A percentile compares a stretch with the other conserved stretches of the same genome.
phyloP scores from a whole-genome alignment of 441 rosid species.

The Rhodomyrtus psidioides region DNA sequence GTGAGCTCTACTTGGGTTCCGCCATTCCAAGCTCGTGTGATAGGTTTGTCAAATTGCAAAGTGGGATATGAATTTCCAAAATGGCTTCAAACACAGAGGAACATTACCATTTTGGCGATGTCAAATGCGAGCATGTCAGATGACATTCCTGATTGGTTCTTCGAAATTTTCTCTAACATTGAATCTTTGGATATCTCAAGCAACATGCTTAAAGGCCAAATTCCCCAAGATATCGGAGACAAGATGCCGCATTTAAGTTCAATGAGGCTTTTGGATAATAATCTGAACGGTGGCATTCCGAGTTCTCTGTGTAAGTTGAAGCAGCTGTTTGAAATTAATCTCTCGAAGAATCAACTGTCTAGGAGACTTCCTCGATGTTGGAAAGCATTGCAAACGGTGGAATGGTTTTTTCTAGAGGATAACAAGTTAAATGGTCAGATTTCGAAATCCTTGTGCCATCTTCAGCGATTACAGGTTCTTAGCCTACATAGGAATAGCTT shows the following conservation, averaged over 20 bases:
- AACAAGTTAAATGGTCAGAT: background rate
- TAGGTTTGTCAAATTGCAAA: accelerated
- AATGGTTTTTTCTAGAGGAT: accelerated
- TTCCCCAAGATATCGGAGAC: background rate
- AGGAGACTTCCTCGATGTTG: background rate
- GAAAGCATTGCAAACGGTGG: accelerated
- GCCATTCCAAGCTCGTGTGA: accelerated
- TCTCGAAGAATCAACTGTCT: background rate
- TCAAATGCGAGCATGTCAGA: background rate
- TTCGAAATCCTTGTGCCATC: background rate
- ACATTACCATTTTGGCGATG: accelerated
- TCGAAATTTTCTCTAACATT: background rate
- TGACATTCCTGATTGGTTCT: background rate
- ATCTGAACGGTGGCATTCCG: background rate
- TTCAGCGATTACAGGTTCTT: accelerated
- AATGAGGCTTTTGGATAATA: constrained; percentile 26
- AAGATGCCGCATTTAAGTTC: background rate
- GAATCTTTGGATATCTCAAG: accelerated
- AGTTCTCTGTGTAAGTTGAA: background rate
- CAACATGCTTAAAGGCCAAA: background rate
- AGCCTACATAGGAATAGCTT: background rate
- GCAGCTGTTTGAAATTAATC: accelerated
- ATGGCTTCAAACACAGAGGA: background rate
- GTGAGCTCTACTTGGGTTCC: background rate
- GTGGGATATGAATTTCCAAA: background rate